Evolutionary conservation across 148 eudicot species (phyloP).

Genomic region (Persicaria maculosa): DNA sequence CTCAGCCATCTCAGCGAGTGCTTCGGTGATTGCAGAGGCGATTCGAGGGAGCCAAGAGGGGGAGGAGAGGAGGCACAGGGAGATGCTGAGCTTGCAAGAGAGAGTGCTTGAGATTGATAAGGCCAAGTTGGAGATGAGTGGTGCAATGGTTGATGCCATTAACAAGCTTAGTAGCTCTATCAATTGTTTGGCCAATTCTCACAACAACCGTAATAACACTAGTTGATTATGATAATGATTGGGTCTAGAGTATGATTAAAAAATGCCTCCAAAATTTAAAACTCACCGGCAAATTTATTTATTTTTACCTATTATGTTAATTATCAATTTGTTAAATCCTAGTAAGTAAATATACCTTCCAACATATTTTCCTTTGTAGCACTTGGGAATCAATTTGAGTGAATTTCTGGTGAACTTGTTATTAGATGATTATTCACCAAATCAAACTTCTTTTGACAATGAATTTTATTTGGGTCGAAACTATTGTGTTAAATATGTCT

Average conservation of each 20-base stretch:
- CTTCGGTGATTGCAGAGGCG: conserved; percentile 49
- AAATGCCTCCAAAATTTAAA: not conserved
- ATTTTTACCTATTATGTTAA: too few species aligned
- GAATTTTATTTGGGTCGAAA: too few species aligned
- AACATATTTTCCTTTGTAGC: too few species aligned
- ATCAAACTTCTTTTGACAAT: too few species aligned
- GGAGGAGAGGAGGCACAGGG: conserved; percentile 70
- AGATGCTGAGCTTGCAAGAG: conserved; percentile 49
- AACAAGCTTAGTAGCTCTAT: conserved; percentile 80
- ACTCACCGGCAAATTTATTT: not conserved
- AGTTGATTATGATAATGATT: not conserved
- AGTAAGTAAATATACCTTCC: too few species aligned
- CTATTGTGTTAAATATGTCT: too few species aligned
- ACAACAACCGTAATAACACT: conserved; percentile 4
- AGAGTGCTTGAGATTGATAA: conserved; percentile 56
- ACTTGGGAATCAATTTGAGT: too few species aligned
- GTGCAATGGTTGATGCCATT: conserved; percentile 60
- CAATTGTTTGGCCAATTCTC: conserved; percentile 34
- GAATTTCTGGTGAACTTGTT: too few species aligned
- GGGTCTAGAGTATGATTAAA: not conserved
- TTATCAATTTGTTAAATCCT: too few species aligned
- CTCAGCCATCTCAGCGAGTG: conserved; percentile 49
- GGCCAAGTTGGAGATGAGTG: conserved; percentile 49
- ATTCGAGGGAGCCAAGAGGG: conserved; percentile 49
- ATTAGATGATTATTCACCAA: too few species aligned